Conservation (phyloP, 2,329 filamentous ascomycete genomes). For the Trichophyton verrucosum region DNA sequence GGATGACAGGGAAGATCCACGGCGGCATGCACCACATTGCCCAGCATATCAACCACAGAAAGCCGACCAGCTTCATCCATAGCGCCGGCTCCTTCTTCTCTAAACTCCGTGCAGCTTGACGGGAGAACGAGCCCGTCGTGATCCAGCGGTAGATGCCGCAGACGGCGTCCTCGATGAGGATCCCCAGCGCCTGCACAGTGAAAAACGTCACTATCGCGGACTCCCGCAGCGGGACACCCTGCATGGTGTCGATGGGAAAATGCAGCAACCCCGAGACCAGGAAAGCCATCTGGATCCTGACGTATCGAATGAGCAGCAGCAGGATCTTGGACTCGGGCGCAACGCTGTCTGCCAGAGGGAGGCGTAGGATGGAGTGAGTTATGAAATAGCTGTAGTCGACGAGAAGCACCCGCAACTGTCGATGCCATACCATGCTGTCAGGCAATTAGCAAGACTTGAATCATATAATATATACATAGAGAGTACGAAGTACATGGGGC, state of each 20-base stretch:
- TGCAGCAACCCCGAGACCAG: slow-evolving; percentile 8
- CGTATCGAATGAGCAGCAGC: not conserved
- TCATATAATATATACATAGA: not conserved
- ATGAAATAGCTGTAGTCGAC: not conserved
- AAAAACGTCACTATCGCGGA: slow-evolving; percentile 9
- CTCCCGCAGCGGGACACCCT: slow-evolving; percentile 5
- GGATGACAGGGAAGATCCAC: not conserved
- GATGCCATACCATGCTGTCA: not conserved
- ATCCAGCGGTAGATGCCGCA: slow-evolving; percentile 3
- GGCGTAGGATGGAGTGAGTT: not conserved
- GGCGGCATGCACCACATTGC: not conserved
- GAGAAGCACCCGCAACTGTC: not conserved
- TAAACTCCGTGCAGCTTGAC: not conserved
- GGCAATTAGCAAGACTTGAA: not conserved
- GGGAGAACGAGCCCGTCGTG: not conserved
- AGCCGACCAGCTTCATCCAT: not conserved
- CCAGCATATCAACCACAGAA: not conserved
- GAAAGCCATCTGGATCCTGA: slow-evolving; percentile 8
- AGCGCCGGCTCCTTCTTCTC: not conserved
- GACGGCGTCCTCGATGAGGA: slow-evolving; percentile 8
- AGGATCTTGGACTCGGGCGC: not conserved
- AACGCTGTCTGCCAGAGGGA: not conserved
- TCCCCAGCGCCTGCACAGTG: slow-evolving; percentile 7
- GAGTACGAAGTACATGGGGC: not conserved
- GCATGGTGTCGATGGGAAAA: slow-evolving; percentile 5